Percentiles rank a stretch among this genome's conserved stretches.
Conservation (phyloP, 768 basidiomycete genomes). For the Suillus placidus region DNA sequence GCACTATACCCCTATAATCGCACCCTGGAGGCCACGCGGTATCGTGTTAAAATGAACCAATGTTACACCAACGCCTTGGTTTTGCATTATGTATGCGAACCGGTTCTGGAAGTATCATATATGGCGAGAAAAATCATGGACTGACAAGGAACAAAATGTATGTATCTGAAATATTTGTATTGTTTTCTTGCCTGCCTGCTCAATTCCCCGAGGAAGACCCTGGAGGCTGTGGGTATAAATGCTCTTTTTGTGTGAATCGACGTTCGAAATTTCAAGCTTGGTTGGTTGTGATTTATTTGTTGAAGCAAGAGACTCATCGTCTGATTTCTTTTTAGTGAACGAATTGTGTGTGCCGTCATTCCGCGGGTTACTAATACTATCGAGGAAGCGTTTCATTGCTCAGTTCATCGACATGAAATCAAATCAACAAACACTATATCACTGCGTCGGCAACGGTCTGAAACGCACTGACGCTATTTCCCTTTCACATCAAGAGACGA, state of each 20-base stretch:
- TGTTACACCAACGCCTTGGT: neutral
- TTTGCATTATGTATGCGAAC: neutral
- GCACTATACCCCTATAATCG: conserved; percentile 1
- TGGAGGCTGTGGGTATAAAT: conserved; percentile 1
- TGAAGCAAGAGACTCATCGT: conserved; percentile 2
- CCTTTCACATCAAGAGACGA: neutral
- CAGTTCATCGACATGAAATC: conserved; percentile 4
- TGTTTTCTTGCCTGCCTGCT: neutral
- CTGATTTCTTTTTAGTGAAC: neutral
- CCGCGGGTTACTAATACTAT: conserved; percentile 4
- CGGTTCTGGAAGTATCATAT: neutral
- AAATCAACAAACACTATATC: conserved; percentile 1
- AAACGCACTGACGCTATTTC: neutral
- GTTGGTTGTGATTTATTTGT: neutral
- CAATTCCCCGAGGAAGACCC: neutral
- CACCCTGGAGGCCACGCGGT: neutral
- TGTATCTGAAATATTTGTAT: neutral
- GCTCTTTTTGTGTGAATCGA: neutral
- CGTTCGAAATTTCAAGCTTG: neutral
- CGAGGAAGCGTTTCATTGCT: neutral
- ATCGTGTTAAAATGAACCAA: neutral
- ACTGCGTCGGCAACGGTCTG: neutral
- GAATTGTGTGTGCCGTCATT: neutral
- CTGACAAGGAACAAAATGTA: neutral
- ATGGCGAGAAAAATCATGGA: neutral